Evolutionary conservation across 2,329 filamentous ascomycete genomes (phyloP), one percentile per base, ranked within the genome.

Genomic region (Trichophyton schoenleinii): DNA sequence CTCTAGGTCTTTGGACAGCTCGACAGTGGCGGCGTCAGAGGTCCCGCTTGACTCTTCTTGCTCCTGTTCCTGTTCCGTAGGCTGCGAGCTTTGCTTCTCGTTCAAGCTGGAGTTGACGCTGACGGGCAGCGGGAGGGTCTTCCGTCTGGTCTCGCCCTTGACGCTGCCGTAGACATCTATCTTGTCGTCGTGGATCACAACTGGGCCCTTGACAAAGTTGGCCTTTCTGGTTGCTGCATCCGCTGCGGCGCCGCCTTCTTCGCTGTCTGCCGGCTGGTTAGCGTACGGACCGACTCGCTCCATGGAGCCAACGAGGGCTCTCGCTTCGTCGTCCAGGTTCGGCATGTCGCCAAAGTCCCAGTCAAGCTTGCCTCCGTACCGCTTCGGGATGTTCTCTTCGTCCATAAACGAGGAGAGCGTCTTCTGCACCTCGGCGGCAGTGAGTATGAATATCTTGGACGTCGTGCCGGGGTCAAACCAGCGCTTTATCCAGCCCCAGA

Each of bases 391-490:
- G 73, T 92, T 89, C 60, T 83, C 80, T 0, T 83, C 80, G 60
- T 95, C 87, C 71, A 97, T 90, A 75, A 92, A 96, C 60, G 83
- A 79, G 65, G 86, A 82, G 28, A 97, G 83, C 1, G 89, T 92
- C 15, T 86, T 78, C 67, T 86, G 82, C 60, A 95, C 87, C 73
- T 95, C 89, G 61, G 82, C 71, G 7, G 83, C 78, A 57, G 81
- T 80, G 60, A 97, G 83, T 68, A 97, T 94, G 73, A 95, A 96
- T 72, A 97, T 96, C 78, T 97, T 97, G 69, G 89, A 94, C 2
- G 91, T 89, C 38, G 92, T 96, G 64, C 91, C 90, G 5, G 91
- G 91, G 76, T 91, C 88, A 70, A 96, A 96, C 91, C 91, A 96
- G 70, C 88, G 87, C 80, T 95, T 95, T 75, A 95, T 83, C 90